Evolutionary conservation across 2,329 filamentous ascomycete species (phyloP), one percentile per base, ranked within the genome.

Genomic region (Harringtonia aguacate): DNA sequence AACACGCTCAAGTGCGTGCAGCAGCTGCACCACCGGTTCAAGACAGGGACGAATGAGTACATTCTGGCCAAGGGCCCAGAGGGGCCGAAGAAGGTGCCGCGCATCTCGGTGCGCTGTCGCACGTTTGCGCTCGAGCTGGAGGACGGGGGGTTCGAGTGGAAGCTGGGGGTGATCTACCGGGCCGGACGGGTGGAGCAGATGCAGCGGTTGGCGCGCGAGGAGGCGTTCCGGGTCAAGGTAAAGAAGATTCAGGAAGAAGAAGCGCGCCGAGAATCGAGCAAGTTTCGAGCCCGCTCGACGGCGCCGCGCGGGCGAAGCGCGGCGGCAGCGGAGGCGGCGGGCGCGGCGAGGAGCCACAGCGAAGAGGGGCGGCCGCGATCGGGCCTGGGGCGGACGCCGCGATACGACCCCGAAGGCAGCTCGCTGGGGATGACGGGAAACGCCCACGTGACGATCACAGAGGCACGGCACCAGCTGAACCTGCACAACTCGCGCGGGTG

Each of bases 111-210:
- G 10, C 79, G 88, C 41, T 84, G 83, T 44, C 84, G 85, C 54
- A 85, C 84, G 6, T 70, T 98, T 21, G 66, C 95, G 3, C 90
- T 98, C 47, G 90, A 97, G 57, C 71, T 98, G 30, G 92, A 98
- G 63, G 92, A 98, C 59, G 90, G 92, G 40, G 83, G 86, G 0
- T 98, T 98, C 56, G 92, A 98, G 60, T 98, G 89, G 86, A 97
- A 95, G 59, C 69, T 98, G 10, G 87, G 89, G 15, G 81, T 88
- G 57, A 98, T 98, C 41, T 98, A 97, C 60, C 81, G 90, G 28
- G 79, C 86, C 37, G 92, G 94, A 1, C 72, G 90, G 18, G 69
- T 89, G 44, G 92, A 98, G 61, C 90, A 97, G 61, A 81, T 83
- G 58, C 92, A 97, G 61, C 77, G 92, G 18, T 68, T 94, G 44